Percentiles rank a stretch among this genome's conserved stretches.
These are phyloP conservation scores for Choiromyces venosus DNA, from an alignment of 495 filamentous ascomycete genomes.

Conservation along the genomic window DNA sequence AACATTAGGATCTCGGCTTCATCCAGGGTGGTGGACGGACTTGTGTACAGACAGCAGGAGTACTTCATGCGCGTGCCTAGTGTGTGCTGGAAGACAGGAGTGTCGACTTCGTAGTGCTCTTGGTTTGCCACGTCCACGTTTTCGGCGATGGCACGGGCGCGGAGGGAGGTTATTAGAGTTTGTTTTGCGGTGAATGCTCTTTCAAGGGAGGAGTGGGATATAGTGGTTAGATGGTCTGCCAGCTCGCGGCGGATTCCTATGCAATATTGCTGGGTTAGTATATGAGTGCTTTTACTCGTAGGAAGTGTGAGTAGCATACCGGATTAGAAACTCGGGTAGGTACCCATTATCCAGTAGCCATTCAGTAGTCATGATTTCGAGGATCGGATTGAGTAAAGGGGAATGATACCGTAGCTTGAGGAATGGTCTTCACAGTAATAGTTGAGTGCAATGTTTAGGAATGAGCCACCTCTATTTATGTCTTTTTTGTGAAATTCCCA, in stretches of 20 bases:
- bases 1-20: conserved; percentile 64
- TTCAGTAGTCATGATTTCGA: conserved; percentile 37
- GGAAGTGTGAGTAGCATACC: conserved; percentile 30
- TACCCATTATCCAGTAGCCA: conserved; percentile 56
- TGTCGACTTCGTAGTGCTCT: conserved; percentile 65
- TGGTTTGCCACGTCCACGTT: conserved; percentile 57
- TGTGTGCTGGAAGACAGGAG: conserved; percentile 52
- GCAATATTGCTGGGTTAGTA: conserved; percentile 25
- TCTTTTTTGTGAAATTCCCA: conserved; percentile 5
- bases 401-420: not conserved
- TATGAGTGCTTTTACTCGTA: not conserved
- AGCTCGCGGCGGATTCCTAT: conserved; percentile 55
- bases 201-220: conserved; percentile 47
- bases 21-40: conserved; percentile 52
- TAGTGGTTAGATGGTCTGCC: conserved; percentile 49
- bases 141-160: conserved; percentile 56
- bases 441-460: not conserved
- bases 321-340: conserved; percentile 54
- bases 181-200: conserved; percentile 52
- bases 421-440: not conserved
- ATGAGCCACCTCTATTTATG: not conserved
- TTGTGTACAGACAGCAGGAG: conserved; percentile 55
- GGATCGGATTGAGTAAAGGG: not conserved
- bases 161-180: conserved; percentile 52
- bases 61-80: conserved; percentile 65